Percentiles rank a stretch among this genome's conserved stretches.
Evolutionary conservation across 306 rosid species (phyloP).

Genomic region (Rosa multiflora): DNA sequence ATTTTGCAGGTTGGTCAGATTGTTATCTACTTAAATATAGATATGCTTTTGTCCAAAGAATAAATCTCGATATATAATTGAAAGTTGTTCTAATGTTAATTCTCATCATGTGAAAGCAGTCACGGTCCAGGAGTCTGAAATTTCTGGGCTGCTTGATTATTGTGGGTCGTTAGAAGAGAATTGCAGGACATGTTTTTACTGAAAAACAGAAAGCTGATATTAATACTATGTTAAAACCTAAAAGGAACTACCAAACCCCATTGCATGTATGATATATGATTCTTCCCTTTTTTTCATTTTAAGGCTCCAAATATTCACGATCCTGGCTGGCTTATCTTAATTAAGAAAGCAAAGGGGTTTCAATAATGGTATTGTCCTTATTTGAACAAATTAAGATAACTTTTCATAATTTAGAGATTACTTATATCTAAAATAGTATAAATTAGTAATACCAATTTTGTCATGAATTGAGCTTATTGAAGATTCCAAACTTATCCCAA

Average conservation of each 20-base stretch:
- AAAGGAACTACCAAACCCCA: neutral
- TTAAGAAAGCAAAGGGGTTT: too few species aligned
- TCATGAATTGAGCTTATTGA: too few species aligned
- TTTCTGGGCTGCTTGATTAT: neutral
- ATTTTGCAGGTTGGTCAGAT: neutral
- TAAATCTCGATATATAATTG: neutral
- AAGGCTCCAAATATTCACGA: neutral
- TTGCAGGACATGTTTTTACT: neutral
- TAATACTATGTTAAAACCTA: neutral
- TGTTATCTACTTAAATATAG: neutral
- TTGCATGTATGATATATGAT: neutral
- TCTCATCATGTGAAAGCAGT: neutral
- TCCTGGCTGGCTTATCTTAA: too few species aligned
- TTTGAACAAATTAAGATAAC: too few species aligned
- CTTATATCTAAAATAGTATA: too few species aligned
- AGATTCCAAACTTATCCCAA: too few species aligned
- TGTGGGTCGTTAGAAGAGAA: neutral
- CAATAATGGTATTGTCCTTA: too few species aligned
- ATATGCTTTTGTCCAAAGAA: neutral
- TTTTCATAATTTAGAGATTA: too few species aligned
- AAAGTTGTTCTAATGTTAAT: neutral
- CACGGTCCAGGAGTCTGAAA: neutral
- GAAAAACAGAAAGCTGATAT: neutral
- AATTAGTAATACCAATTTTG: too few species aligned
- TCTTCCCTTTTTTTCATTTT: neutral